These are phyloP conservation scores for Cystofilobasidium capitatum DNA, from an alignment of 768 basidiomycete genomes.

Conservation along the genomic window DNA sequence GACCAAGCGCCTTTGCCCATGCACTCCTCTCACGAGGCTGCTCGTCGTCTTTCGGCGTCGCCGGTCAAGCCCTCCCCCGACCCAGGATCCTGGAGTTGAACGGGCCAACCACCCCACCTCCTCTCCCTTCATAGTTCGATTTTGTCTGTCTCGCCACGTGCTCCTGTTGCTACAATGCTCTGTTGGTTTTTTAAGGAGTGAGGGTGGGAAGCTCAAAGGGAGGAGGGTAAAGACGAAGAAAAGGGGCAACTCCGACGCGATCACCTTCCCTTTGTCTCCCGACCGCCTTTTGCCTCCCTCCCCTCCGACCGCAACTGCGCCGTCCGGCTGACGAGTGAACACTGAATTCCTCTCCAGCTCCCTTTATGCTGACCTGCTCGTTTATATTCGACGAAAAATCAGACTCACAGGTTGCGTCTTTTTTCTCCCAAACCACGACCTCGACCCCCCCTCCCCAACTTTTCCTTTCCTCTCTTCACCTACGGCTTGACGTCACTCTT, in stretches of 20 bases:
- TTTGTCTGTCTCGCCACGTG: no score
- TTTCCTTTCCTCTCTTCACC: background rate
- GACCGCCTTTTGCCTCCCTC: background rate
- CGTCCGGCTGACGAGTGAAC: background rate
- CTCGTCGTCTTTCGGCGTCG: no score
- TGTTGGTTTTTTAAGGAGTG: no score
- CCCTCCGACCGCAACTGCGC: no score
- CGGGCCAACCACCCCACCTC: no score
- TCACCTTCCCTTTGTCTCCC: background rate
- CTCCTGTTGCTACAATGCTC: no score
- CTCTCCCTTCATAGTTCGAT: no score
- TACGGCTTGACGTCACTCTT: background rate
- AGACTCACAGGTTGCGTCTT: background rate
- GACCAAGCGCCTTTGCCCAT: no score
- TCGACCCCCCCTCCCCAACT: background rate
- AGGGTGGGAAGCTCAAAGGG: no score
- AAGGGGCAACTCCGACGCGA: background rate
- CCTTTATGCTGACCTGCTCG: background rate
- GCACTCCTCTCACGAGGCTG: no score
- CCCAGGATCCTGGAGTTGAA: no score
- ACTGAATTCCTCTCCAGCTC: background rate
- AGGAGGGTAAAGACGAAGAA: background rate
- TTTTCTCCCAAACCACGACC: slow-evolving; percentile 2
- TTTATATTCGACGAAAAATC: background rate
- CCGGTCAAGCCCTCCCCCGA: no score